Conservation (phyloP, 2,329 filamentous ascomycete genomes). For the Diaporthe nobilis region DNA sequence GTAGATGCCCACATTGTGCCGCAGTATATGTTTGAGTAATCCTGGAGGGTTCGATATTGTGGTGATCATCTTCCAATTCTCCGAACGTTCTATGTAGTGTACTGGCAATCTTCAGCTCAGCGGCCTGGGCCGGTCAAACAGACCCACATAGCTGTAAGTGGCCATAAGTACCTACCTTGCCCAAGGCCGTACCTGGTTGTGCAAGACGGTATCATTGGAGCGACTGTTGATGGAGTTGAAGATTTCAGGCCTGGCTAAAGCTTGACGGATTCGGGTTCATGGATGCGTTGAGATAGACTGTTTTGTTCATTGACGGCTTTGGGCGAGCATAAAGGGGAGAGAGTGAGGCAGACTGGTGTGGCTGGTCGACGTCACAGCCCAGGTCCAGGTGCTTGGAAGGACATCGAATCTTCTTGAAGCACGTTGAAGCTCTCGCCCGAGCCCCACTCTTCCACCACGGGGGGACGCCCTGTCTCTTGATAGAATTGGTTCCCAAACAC, state of each 20-base stretch:
- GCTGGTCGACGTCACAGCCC: constrained; percentile 11
- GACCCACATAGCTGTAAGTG: not conserved
- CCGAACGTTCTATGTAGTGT: not conserved
- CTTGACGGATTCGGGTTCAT: not conserved
- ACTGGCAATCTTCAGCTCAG: not conserved
- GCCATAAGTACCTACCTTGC: not conserved
- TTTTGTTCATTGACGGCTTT: not conserved
- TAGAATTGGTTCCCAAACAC: constrained; percentile 27
- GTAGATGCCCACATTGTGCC: too few relatives aligned
- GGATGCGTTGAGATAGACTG: not conserved
- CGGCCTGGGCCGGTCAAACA: not conserved
- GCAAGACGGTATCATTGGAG: not conserved
- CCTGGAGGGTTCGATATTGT: not conserved
- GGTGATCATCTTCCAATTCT: not conserved
- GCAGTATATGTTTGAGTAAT: not conserved
- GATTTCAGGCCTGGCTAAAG: not conserved
- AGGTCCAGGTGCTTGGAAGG: constrained; percentile 15
- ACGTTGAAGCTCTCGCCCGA: constrained; percentile 32
- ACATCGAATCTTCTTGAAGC: constrained; percentile 42
- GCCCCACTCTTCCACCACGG: constrained; percentile 34
- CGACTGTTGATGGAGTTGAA: not conserved
- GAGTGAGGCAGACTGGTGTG: constrained; percentile 3
- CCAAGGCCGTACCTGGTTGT: not conserved
- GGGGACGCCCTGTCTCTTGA: constrained; percentile 28
- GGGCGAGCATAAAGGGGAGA: constrained; percentile 16